A percentile compares a stretch with the other conserved stretches of the same genome.
Evolutionary conservation across 2,329 filamentous ascomycete genomes (phyloP).

Genomic region (Phaeosphaeria sp.): DNA sequence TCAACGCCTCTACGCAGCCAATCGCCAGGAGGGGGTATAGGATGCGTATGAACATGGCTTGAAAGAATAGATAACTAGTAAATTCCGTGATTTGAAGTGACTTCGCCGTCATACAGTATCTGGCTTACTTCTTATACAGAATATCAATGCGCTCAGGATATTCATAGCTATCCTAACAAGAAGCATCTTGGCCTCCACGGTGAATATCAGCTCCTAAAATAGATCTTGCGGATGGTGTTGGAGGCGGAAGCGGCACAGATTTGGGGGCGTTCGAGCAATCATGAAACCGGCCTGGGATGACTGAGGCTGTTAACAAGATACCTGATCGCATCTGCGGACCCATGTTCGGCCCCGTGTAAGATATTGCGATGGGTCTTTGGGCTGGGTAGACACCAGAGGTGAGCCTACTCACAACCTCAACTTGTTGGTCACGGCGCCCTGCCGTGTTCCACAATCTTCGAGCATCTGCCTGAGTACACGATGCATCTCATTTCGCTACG

Average conservation of each 20-base stretch:
- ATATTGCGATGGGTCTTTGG: not conserved
- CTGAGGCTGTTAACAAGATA: not conserved
- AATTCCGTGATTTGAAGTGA: not conserved
- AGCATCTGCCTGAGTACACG: too few species aligned
- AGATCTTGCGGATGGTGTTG: not conserved
- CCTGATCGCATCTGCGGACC: not conserved
- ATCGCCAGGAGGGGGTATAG: not conserved
- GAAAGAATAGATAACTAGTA: not conserved
- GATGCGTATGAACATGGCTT: not conserved
- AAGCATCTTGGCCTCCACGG: not conserved
- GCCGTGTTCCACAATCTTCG: too few species aligned
- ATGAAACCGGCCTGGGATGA: not conserved
- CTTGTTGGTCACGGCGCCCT: too few species aligned
- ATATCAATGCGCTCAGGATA: not conserved
- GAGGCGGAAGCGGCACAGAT: not conserved
- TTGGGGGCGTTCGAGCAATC: not conserved
- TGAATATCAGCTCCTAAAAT: not conserved
- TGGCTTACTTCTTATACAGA: not conserved
- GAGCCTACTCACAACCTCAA: not conserved
- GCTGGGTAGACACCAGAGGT: not conserved
- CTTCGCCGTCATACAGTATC: not conserved
- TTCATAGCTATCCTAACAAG: not conserved
- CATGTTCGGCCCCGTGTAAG: not conserved
- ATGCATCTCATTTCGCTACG: too few species aligned
- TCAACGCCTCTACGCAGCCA: not conserved